Conservation (phyloP, 805 yeast genomes). For the Lachancea meyersii region DNA sequence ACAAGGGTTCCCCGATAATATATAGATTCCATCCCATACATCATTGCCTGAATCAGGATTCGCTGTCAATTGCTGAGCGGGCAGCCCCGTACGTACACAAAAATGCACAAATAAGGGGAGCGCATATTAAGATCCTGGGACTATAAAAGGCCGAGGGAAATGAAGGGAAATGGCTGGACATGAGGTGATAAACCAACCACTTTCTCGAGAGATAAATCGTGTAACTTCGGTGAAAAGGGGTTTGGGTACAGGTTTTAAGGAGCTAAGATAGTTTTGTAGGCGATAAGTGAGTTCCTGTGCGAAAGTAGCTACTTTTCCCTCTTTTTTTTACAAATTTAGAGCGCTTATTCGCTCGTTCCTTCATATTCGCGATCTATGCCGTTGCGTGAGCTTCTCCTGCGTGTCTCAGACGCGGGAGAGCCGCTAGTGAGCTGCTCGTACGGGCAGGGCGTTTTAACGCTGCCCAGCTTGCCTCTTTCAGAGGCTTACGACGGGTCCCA, state of each 20-base stretch:
- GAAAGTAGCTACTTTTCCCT: no score
- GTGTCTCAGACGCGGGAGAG: slow-evolving; percentile 34
- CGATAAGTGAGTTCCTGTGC: no score
- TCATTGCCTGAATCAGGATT: no score
- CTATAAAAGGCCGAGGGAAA: not conserved
- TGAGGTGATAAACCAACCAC: not conserved
- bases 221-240: not conserved
- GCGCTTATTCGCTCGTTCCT: no score
- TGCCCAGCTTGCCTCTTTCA: slow-evolving; percentile 38
- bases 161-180: not conserved
- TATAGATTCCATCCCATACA: no score
- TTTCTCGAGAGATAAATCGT: not conserved
- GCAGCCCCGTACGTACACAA: not conserved
- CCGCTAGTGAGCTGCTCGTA: slow-evolving; percentile 29
- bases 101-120: not conserved
- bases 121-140: not conserved
- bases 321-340: no score
- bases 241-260: not conserved
- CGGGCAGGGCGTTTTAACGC: slow-evolving; percentile 36
- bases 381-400: slow-evolving; percentile 22
- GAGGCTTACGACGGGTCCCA: slow-evolving; percentile 35
- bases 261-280: no score
- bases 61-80: no score
- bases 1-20: no score
- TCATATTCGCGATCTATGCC: not conserved